Base-by-base conservation (phyloP, 2,329 filamentous ascomycete genomes). In the Coleophoma crateriformis region DNA sequence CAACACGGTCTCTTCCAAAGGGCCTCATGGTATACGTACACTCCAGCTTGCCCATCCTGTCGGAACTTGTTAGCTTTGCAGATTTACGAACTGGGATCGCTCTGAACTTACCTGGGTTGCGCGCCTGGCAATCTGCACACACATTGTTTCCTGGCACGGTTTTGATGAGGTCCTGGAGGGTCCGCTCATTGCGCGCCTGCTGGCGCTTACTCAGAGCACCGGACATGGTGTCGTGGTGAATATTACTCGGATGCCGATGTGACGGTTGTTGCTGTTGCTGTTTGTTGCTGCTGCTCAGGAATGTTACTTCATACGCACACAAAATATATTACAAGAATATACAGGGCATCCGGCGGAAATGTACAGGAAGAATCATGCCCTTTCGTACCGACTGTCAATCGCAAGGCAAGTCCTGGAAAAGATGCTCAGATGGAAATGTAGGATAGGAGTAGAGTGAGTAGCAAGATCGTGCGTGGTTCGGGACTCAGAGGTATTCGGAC, bases 181-280 rank as follows among this genome's bases (percentile, higher is more conserved):
- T 76, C 67, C 89, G 89, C 75, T 99, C 94, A 70, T 99, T 96
- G 71, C 94, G 91, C 76, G 88, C 90, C 78, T 96, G 92, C 74
- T 96, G 90, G 71, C 94, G 90, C 79, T 97, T 99, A 77, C 85
- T 96, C 68, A 95, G 76, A 41, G 82, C 77, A 49, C 80, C 78
- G 50, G 88, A 79, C 88, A 91, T 94, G 33, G 38, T 50, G 45
- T 44, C 27, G 41, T 14, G 13, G 4, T 33, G 33, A 43, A 48
- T 47, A 45, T 34, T 22, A 27, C 46, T 40, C 43, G 32, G 45
- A 41, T 42, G 35, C 13, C 11, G 20, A 45, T 32, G 17, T n/a
- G 17, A 35, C 12, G 32, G 40, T 32, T 40, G 47, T 27, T 49
- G 19, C n/a, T 22, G 40, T 15, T 38, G 35, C 40, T 38, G 5